phyloP scores from a whole-genome alignment of 345 rosid species.

The Citrus australasica region DNA sequence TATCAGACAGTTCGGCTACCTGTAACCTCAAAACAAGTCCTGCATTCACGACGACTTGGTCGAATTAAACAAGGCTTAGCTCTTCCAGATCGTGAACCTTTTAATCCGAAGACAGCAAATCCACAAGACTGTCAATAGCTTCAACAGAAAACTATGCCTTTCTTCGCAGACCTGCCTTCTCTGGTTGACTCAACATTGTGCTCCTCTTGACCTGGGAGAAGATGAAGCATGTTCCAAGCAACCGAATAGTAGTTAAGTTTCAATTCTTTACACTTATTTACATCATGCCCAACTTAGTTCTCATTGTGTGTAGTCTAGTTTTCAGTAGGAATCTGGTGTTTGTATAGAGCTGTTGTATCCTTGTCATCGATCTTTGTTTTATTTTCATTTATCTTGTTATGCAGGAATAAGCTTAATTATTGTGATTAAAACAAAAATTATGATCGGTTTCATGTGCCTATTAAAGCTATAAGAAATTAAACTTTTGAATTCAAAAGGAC shows the following conservation, averaged over 20 bases:
- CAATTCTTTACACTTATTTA: not conserved
- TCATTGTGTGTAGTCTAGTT: not conserved
- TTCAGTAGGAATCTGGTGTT: not conserved
- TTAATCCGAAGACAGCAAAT: conserved; percentile 32
- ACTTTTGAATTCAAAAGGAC: too few relatives aligned
- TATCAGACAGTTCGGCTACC: conserved; percentile 61
- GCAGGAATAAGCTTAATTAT: too few relatives aligned
- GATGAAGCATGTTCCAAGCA: not conserved
- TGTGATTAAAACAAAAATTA: too few relatives aligned
- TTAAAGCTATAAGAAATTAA: too few relatives aligned
- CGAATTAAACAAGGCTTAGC: conserved; percentile 63
- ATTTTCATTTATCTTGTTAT: too few relatives aligned
- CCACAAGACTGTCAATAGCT: conserved; percentile 38
- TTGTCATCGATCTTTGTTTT: too few relatives aligned
- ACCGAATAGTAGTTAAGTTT: not conserved
- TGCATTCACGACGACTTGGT: conserved; percentile 9
- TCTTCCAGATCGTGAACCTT: conserved; percentile 27
- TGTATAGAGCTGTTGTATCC: not conserved
- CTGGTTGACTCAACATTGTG: conserved; percentile 14
- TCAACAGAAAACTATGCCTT: conserved; percentile 57
- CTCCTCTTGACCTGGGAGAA: conserved; percentile 1
- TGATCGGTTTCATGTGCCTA: too few relatives aligned
- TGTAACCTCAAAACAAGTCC: conserved; percentile 65
- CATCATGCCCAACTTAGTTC: not conserved
- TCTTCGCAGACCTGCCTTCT: conserved; percentile 39